Conservation (phyloP, 1,139 yeast genomes). For the Geotrichum europaeum region DNA sequence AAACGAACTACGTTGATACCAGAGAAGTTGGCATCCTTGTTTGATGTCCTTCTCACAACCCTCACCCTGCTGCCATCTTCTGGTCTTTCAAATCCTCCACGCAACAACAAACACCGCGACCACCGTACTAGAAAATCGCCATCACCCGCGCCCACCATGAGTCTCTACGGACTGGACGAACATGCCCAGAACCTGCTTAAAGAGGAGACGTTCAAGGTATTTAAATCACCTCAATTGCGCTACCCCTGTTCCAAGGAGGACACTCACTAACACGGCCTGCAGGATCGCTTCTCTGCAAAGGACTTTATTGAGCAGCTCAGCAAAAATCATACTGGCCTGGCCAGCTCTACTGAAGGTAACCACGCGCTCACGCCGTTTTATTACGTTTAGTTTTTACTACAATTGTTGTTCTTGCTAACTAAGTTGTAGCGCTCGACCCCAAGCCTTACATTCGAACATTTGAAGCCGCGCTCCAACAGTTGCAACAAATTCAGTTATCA, state of each 20-base stretch:
- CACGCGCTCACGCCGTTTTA: slow-evolving; percentile 20
- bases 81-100: not conserved
- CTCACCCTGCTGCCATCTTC: not conserved
- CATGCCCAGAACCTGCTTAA: slow-evolving; percentile 61
- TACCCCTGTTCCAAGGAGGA: not conserved
- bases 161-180: slow-evolving; percentile 59
- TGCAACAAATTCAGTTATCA: slow-evolving; percentile 53
- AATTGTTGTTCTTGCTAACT: slow-evolving; percentile 16
- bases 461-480: slow-evolving; percentile 73
- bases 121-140: not conserved
- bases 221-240: not conserved
- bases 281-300: slow-evolving; percentile 59
- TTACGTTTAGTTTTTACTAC: not conserved
- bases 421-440: slow-evolving; percentile 52
- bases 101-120: not conserved
- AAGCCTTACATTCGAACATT: slow-evolving; percentile 92
- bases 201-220: slow-evolving; percentile 59
- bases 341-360: slow-evolving; percentile 49
- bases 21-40: not conserved
- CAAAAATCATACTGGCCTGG: slow-evolving; percentile 46
- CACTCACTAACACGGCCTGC: not conserved
- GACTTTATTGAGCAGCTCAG: slow-evolving; percentile 82
- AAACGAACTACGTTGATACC: not conserved
- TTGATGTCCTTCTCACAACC: not conserved
- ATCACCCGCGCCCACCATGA: slow-evolving; percentile 9